phyloP scores from a whole-genome alignment of 1,284 basidiomycete species.

The Afroboletus lepidellus region DNA sequence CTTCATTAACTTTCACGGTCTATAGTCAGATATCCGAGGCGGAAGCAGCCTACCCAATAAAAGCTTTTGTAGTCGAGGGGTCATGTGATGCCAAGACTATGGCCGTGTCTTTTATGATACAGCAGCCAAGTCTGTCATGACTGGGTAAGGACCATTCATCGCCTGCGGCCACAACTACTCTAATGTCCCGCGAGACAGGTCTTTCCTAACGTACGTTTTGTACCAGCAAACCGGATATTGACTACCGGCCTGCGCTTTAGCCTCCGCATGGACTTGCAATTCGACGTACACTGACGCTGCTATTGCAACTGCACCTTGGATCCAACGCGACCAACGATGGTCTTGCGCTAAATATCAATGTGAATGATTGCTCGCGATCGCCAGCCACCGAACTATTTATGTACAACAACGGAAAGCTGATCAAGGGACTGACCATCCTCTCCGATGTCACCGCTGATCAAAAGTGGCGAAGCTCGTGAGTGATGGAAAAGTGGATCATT shows the following conservation, averaged over 20 bases:
- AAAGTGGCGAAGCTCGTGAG: constrained; percentile 42
- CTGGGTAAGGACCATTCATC: constrained; percentile 36
- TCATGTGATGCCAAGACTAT: constrained; percentile 46
- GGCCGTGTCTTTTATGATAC: constrained; percentile 41
- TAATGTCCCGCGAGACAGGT: constrained; percentile 1
- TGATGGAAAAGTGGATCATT: not conserved
- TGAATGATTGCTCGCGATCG: constrained; percentile 43
- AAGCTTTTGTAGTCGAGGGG: constrained; percentile 37
- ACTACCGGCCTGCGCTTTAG: constrained; percentile 22
- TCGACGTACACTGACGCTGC: constrained; percentile 46
- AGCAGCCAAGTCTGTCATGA: constrained; percentile 47
- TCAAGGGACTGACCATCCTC: constrained; percentile 49
- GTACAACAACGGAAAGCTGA: constrained; percentile 51
- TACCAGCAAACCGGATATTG: constrained; percentile 18
- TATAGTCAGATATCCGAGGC: constrained; percentile 35
- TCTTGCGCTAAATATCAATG: constrained; percentile 46
- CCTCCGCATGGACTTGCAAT: constrained; percentile 40
- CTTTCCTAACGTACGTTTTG: constrained; percentile 10
- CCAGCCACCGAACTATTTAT: constrained; percentile 46
- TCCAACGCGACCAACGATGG: constrained; percentile 43
- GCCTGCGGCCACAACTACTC: not conserved
- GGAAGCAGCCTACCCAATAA: constrained; percentile 41
- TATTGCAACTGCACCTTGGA: constrained; percentile 47
- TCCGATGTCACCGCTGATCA: constrained; percentile 40
- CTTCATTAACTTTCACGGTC: not conserved